phyloP scores from a whole-genome alignment of 345 rosid species.

The Aethionema arabicum region DNA sequence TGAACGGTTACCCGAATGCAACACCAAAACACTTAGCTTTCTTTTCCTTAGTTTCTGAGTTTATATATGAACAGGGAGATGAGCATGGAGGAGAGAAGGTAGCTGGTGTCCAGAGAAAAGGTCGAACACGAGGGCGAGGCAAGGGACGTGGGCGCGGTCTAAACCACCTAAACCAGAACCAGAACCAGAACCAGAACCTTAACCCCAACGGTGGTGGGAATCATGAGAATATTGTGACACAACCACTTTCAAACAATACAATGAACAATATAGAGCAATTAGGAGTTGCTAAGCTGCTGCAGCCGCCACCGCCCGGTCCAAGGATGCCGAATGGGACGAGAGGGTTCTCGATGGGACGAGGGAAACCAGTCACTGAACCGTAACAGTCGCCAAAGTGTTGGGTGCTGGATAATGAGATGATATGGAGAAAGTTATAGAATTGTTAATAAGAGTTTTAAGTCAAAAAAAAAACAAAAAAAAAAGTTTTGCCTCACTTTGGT shows the following conservation, averaged over 20 bases:
- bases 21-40: no score
- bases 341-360: constrained; percentile 97
- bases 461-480: no score
- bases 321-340: constrained; percentile 99
- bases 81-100: constrained; percentile 71
- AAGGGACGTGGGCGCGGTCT: constrained; percentile 79
- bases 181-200: constrained; percentile 24
- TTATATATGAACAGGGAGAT: no score
- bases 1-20: no score
- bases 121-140: constrained; percentile 65
- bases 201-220: constrained; percentile 60
- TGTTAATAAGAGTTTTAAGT: no score
- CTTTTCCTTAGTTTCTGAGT: no score
- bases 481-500: no score
- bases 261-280: constrained; percentile 48
- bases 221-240: constrained; percentile 37
- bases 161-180: constrained; percentile 22
- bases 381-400: no score
- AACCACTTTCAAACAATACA: constrained; percentile 42
- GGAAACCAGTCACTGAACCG: constrained; percentile 54
- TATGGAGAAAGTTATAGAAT: no score
- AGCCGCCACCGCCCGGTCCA: constrained; percentile 93
- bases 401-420: no score
- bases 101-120: constrained; percentile 74
- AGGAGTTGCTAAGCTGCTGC: constrained; percentile 27